Evolutionary conservation across 192 early-diverging fungal genomes (phyloP).

Genomic region (Umbelopsis ramanniana): DNA sequence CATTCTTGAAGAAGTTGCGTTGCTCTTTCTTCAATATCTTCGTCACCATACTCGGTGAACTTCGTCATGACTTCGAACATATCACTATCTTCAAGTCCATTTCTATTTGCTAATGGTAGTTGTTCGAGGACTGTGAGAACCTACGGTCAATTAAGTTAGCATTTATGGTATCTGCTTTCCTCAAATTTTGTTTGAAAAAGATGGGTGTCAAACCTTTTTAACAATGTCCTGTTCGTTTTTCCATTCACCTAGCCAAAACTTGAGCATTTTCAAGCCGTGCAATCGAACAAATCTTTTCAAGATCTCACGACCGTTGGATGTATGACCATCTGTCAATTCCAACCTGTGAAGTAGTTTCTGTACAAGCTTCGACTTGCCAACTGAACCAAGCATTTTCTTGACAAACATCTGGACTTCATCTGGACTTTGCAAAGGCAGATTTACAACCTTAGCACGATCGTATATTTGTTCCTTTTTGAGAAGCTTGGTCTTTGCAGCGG

Average conservation of each 20-base stretch:
- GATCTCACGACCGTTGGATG: conserved; percentile 36
- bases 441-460: conserved; percentile 43
- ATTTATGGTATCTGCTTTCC: background rate
- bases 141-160: background rate
- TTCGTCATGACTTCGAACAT: conserved; percentile 70
- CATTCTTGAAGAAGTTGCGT: conserved; percentile 54
- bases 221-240: conserved; percentile 64
- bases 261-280: conserved; percentile 77
- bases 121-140: conserved; percentile 60
- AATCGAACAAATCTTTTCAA: conserved; percentile 64
- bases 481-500: conserved; percentile 43
- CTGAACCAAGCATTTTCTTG: conserved; percentile 70
- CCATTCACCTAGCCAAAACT: conserved; percentile 74
- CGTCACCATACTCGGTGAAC: conserved; percentile 50
- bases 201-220: conserved; percentile 47
- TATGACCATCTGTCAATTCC: conserved; percentile 52
- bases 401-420: conserved; percentile 79
- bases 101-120: conserved; percentile 80
- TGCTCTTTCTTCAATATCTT: conserved; percentile 50
- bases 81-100: conserved; percentile 78
- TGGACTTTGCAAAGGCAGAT: conserved; percentile 60
- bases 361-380: conserved; percentile 57
- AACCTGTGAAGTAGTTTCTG: conserved; percentile 66
- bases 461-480: conserved; percentile 32
- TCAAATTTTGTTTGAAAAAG: conserved; percentile 32